Percentiles rank a stretch among this genome's conserved stretches.
Conservation (phyloP, 2,329 filamentous ascomycete species). For the Colletotrichum cuscutae region DNA sequence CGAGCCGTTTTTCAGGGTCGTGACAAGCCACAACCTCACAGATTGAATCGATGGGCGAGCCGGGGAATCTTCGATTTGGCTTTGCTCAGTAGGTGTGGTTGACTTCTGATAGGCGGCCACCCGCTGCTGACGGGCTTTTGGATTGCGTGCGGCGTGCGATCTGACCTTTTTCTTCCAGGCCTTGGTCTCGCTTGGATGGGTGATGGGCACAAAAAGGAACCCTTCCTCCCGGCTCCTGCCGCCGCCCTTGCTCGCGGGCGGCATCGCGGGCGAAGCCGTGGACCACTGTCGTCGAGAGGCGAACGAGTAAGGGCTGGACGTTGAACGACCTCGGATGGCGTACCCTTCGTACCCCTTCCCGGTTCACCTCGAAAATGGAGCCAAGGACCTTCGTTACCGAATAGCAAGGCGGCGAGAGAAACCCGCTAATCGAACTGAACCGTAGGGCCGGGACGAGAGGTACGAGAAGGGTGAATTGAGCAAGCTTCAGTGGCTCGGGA, state of each 20-base stretch:
- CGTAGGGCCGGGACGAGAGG: neutral
- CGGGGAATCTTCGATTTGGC: neutral
- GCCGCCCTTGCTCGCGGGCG: neutral
- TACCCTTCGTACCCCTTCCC: neutral
- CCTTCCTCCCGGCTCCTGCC: neutral
- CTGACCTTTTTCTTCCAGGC: slow-evolving; percentile 34
- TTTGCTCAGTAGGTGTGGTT: neutral
- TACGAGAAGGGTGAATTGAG: neutral
- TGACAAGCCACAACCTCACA: neutral
- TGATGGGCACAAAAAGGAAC: slow-evolving; percentile 37
- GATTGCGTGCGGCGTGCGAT: slow-evolving; percentile 37
- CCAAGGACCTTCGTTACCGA: neutral
- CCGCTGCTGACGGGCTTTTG: slow-evolving; percentile 18
- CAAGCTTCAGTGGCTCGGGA: neutral
- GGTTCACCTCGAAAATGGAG: neutral
- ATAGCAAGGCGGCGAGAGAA: neutral
- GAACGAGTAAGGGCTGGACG: neutral
- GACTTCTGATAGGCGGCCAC: slow-evolving; percentile 29
- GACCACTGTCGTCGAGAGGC: neutral
- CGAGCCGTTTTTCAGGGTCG: neutral
- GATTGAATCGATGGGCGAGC: neutral
- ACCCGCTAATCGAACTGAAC: neutral
- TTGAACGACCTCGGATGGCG: neutral
- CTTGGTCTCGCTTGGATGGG: slow-evolving; percentile 31
- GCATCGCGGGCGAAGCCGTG: neutral